Evolutionary conservation across 176 grass and related monocot species (phyloP), one percentile per base, ranked within the genome.

Genomic region (Aegilops bicornis): DNA sequence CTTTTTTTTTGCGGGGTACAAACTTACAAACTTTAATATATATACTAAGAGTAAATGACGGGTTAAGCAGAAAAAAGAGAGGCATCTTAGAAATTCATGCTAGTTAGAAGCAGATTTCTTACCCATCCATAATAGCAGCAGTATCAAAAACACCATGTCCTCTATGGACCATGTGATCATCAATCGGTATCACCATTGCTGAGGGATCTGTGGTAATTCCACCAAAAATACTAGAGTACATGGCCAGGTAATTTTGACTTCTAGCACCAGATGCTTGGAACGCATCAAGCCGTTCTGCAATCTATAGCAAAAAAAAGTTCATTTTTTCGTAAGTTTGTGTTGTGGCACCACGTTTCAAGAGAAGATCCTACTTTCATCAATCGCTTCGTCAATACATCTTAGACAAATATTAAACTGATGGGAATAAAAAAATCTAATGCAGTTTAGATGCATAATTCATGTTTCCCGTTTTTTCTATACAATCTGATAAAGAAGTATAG

Each of bases 131-230:
- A 80, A 98, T 92, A 78, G 92, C 91, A 36, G 93, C 91, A 59
- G 93, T 98, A 76, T 98, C 96, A 65, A 98, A 98, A 79, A 98
- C 93, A 29, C 96, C 96, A 56, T 98, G 96, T 40, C 96, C 96
- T 91, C 96, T 92, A 69, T 98, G 96, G 32, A 98, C 93, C 93
- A 98, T 94, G 82, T 98, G 96, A 91, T 98, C 96, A 70, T 98
- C 96, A 2, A 95, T 89, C 43, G 93, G 90, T 83, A 98, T 92
- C 73, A 98, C 93, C 96, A 98, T 95, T 56, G 92, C 92, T 24
- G 88, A 84, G 33, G 90, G 96, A 82, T 94, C 52, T 24, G 84
- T 90, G 63, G 88, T 95, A 54, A 98, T 93, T 81, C 96, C 96
- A 71, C 93, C 96, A 88, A 94, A 62, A 75, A 95, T 85, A 82